Conservation (phyloP, 1,139 yeast genomes). For the Geotrichum bryndzae region DNA sequence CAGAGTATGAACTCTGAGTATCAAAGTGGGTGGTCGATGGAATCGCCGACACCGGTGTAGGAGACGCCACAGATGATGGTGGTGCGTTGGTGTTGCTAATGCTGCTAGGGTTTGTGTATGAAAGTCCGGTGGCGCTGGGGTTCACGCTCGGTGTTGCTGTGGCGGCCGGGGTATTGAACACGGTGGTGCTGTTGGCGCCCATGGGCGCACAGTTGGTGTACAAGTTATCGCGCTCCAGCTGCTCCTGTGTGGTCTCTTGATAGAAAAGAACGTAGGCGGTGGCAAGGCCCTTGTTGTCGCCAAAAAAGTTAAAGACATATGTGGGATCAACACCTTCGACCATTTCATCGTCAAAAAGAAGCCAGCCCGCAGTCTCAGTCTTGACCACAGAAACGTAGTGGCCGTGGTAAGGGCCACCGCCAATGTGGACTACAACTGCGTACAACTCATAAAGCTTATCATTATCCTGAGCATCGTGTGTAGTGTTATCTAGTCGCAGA, state of each 20-base stretch:
- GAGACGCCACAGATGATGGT: not conserved
- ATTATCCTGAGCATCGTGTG: conserved; percentile 46
- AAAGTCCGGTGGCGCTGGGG: conserved; percentile 4
- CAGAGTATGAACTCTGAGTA: not conserved
- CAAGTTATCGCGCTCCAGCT: conserved; percentile 13
- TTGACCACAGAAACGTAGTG: conserved; percentile 87
- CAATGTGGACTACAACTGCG: conserved; percentile 87
- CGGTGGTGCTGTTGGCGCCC: not conserved
- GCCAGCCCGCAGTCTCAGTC: conserved; percentile 76
- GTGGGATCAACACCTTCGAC: conserved; percentile 83
- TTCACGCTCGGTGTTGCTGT: not conserved
- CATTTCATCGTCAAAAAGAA: conserved; percentile 89
- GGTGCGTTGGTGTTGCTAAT: not conserved
- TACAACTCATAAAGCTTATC: conserved; percentile 71
- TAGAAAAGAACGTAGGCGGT: conserved; percentile 89
- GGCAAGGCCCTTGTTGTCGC: conserved; percentile 82
- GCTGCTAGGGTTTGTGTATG: not conserved
- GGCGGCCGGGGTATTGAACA: not conserved
- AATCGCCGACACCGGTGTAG: not conserved
- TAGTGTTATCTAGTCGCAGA: conserved; percentile 69
- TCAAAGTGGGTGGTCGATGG: not conserved
- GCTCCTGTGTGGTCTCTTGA: conserved; percentile 34
- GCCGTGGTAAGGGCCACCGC: conserved; percentile 97
- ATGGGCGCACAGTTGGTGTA: conserved; percentile 11
- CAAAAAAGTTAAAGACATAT: conserved; percentile 80